Conservation (phyloP, 805 yeast species). For the Candida gorgasii region DNA sequence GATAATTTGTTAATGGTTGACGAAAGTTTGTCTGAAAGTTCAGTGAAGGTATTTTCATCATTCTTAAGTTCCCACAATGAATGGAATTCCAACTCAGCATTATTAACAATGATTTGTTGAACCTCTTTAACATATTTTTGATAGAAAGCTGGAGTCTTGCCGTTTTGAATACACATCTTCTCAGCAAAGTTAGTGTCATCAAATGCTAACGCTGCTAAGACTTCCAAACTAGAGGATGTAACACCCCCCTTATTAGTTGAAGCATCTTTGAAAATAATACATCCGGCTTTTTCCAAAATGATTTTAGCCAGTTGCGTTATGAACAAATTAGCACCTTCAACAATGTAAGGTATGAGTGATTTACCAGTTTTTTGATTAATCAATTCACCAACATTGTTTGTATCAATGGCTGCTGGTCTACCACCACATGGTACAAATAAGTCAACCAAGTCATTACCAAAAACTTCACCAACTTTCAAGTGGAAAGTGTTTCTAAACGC, state of each 20-base stretch:
- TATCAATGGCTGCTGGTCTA: slow-evolving; percentile 93
- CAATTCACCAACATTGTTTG: slow-evolving; percentile 71
- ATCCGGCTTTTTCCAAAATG: slow-evolving; percentile 82
- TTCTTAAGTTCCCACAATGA: slow-evolving; percentile 79
- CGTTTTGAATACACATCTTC: slow-evolving; percentile 69
- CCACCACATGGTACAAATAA: slow-evolving; percentile 99
- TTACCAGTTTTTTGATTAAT: slow-evolving; percentile 77
- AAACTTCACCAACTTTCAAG: slow-evolving; percentile 63
- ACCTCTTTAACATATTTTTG: slow-evolving; percentile 81
- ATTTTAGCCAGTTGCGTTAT: slow-evolving; percentile 93
- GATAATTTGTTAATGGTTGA: slow-evolving; percentile 79
- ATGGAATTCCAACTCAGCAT: slow-evolving; percentile 84
- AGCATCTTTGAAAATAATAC: slow-evolving; percentile 89
- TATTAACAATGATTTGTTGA: slow-evolving; percentile 69
- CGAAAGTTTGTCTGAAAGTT: slow-evolving; percentile 80
- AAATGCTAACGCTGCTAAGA: slow-evolving; percentile 88
- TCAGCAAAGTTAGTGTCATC: slow-evolving; percentile 79
- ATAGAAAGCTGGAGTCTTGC: slow-evolving; percentile 70
- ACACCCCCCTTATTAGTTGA: slow-evolving; percentile 99
- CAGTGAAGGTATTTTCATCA: slow-evolving; percentile 59
- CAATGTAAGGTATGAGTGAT: slow-evolving; percentile 78
- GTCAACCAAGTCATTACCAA: slow-evolving; percentile 63
- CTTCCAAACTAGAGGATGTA: slow-evolving; percentile 94
- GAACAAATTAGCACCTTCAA: slow-evolving; percentile 96
- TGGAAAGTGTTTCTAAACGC: slow-evolving; percentile 91